Evolutionary conservation across 768 basidiomycete species (phyloP), one percentile per base, ranked within the genome.

Genomic region (Leccinum imitatum): DNA sequence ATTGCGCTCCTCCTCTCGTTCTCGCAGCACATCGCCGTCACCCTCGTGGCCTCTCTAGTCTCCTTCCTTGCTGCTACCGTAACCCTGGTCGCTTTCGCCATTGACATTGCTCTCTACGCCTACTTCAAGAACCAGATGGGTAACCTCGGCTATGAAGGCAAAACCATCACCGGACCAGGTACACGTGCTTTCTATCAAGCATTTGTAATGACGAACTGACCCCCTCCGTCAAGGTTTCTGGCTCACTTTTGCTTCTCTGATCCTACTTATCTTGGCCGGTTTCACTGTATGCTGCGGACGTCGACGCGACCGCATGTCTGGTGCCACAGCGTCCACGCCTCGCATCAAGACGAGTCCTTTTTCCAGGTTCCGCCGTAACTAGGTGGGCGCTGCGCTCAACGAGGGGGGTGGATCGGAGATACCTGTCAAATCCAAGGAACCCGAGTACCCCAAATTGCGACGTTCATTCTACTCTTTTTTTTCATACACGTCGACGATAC

Each of bases 101-200:
- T 89, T 70, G 90, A 93, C 71, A 87, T 92, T 60, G 87, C 89
- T 14, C 82, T 93, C 31, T 87, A 77, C 66, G 85, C 78, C 3
- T 84, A 79, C 59, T 79, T 87, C 54, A 84, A 82, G 68, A 78
- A 86, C 54, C 77, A 86, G 63, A 78, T 89, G 65, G 73, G 73
- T 48, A 78, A 83, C 57, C 77, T 91, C 11, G 71, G 71, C 8
- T 63, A 59, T 11, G 59, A 73, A 47, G 72, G 77, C 56, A 70
- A 66, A n/a, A 88, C 89, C 13, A 76, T 77, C 58, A 79, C 87
- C 19, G 87, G 79, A 6, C 84, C 85, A 61, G 91, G 90, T 91
- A 65, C 61, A 80, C 75, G 44, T 2, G 9, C 21, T 23, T 11
- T 17, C 31, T 33, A 10, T 58, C 37, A 44, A 47, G 21, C 56